Evolutionary conservation across 345 rosid species (phyloP).

Genomic region (Lepidium didymum): DNA sequence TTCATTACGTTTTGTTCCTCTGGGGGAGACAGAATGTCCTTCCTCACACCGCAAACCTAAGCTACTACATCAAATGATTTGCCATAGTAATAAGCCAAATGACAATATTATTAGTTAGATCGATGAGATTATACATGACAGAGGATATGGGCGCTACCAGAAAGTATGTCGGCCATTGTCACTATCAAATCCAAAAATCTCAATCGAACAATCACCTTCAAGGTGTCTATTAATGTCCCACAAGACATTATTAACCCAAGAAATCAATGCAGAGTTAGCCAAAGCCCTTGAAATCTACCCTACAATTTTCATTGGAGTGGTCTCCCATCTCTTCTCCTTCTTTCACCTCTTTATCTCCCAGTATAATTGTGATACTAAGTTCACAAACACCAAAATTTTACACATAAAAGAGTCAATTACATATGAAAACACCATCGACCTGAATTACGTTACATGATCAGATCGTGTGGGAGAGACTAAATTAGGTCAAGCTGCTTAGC

Average conservation of each 20-base stretch:
- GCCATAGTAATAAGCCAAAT: too few relatives aligned
- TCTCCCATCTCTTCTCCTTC: slow-evolving; percentile 64
- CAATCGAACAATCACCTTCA: slow-evolving; percentile 54
- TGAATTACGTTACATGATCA: slow-evolving; percentile 37
- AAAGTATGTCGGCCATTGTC: slow-evolving; percentile 39
- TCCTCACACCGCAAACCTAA: too few relatives aligned
- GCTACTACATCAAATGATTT: too few relatives aligned
- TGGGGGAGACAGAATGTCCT: too few relatives aligned
- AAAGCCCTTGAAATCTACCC: slow-evolving; percentile 46
- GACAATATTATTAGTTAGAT: too few relatives aligned
- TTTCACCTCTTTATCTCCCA: slow-evolving; percentile 52
- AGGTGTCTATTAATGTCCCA: slow-evolving; percentile 78
- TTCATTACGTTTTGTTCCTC: too few relatives aligned
- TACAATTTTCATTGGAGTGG: slow-evolving; percentile 57
- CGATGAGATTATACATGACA: too few relatives aligned
- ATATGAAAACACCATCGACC: background rate
- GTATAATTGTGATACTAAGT: slow-evolving; percentile 44
- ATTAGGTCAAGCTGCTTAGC: slow-evolving; percentile 40
- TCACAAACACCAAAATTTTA: background rate
- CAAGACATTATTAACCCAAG: slow-evolving; percentile 59
- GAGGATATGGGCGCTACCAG: too few relatives aligned
- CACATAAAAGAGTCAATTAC: background rate
- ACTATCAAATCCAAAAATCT: slow-evolving; percentile 1
- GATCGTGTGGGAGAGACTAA: slow-evolving; percentile 48
- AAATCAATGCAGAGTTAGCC: slow-evolving; percentile 56